Evolutionary conservation across 2,329 filamentous ascomycete species (phyloP).

Genomic region (Calonectria hawksworthii): DNA sequence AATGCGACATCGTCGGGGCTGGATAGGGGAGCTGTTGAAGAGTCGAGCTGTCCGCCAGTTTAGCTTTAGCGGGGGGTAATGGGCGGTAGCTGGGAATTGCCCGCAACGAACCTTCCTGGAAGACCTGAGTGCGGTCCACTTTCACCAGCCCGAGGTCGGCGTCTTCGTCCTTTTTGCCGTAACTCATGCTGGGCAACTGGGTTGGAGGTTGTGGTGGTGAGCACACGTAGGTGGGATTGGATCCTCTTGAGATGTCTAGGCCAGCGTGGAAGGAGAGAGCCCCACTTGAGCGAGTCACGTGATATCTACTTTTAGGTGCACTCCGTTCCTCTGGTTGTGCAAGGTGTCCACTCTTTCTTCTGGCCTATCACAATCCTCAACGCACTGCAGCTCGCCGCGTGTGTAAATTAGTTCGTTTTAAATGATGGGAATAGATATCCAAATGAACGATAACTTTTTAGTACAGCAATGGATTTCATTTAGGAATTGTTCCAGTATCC

Average conservation of each 20-base stretch:
- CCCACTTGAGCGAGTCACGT: neutral
- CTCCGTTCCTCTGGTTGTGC: neutral
- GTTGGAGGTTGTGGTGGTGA: slow-evolving; percentile 50
- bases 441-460: neutral
- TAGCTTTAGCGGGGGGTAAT: slow-evolving; percentile 51
- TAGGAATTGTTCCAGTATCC: neutral
- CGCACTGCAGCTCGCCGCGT: neutral
- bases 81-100: slow-evolving; percentile 46
- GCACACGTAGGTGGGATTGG: slow-evolving; percentile 47
- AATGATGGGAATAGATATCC: neutral
- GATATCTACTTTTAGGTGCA: neutral
- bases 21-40: slow-evolving; percentile 98
- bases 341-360: neutral
- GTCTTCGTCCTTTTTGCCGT: slow-evolving; percentile 99
- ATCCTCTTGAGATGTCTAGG: neutral
- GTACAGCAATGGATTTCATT: neutral
- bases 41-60: slow-evolving; percentile 79
- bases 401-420: neutral
- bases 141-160: slow-evolving; percentile 93
- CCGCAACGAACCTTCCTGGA: slow-evolving; percentile 88
- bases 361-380: neutral
- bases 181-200: slow-evolving; percentile 80
- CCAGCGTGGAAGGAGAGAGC: neutral
- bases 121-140: slow-evolving; percentile 97
- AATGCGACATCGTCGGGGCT: slow-evolving; percentile 96